Evolutionary conservation across 306 rosid species (phyloP).

Genomic region (Inga oerstediana): DNA sequence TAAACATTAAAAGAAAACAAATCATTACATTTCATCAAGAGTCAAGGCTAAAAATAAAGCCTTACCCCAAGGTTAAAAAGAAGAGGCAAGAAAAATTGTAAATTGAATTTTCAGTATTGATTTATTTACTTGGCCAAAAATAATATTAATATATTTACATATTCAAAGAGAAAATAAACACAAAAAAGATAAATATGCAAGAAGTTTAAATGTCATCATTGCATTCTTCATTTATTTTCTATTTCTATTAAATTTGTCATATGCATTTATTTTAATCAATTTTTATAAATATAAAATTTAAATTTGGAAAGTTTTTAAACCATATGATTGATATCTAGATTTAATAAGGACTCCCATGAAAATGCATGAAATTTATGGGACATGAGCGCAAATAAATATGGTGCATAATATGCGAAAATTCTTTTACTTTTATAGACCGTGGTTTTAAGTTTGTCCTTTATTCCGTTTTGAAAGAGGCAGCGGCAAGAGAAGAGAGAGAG

Average conservation of each 20-base stretch:
- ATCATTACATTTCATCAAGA: background rate
- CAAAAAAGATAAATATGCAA: too few relatives aligned
- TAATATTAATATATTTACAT: background rate
- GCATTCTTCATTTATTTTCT: too few relatives aligned
- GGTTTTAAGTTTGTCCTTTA: background rate
- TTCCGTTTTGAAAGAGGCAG: slow-evolving; percentile 50
- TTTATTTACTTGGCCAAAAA: background rate
- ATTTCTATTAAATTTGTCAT: too few relatives aligned
- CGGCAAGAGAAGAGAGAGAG: slow-evolving; percentile 41
- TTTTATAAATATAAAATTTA: too few relatives aligned
- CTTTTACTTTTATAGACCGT: background rate
- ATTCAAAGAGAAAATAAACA: background rate
- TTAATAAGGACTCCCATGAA: too few relatives aligned
- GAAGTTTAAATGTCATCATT: background rate
- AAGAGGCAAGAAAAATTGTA: background rate
- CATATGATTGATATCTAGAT: too few relatives aligned
- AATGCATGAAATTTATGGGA: too few relatives aligned
- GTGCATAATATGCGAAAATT: background rate
- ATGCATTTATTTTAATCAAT: too few relatives aligned
- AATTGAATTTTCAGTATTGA: background rate
- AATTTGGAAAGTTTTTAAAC: too few relatives aligned
- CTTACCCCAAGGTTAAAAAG: background rate
- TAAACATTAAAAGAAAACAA: background rate
- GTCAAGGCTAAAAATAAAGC: background rate
- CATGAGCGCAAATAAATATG: too few relatives aligned